phyloP scores from a whole-genome alignment of 495 filamentous ascomycete species.

The Aspergillus bertholletiae region DNA sequence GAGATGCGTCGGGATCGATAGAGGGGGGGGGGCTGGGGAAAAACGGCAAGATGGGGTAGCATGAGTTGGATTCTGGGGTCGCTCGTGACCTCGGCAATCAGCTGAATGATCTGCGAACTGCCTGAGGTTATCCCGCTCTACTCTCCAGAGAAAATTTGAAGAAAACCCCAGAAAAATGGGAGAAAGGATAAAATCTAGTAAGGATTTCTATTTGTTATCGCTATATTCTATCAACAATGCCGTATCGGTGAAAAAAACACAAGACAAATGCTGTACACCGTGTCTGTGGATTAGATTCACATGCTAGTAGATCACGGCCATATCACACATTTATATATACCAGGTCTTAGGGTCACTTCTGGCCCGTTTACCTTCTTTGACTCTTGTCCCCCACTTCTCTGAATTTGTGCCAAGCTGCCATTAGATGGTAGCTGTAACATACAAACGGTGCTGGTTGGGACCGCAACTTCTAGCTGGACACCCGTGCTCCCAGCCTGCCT shows the following conservation, averaged over 20 bases:
- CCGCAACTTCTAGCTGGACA: not conserved
- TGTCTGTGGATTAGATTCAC: too few species aligned
- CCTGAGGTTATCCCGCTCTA: too few species aligned
- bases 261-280: too few species aligned
- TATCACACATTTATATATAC: not conserved
- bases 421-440: not conserved
- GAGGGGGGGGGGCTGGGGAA: not conserved
- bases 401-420: not conserved
- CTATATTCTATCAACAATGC: too few species aligned
- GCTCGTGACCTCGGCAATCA: slow-evolving; percentile 25
- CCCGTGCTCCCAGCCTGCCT: not conserved
- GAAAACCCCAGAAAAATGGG: too few species aligned
- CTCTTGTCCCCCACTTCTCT: not conserved
- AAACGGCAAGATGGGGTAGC: slow-evolving; percentile 1
- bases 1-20: not conserved
- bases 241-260: not conserved
- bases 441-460: not conserved
- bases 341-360: not conserved
- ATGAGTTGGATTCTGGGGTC: not conserved
- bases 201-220: too few species aligned
- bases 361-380: not conserved
- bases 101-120: not conserved
- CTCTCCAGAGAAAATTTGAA: too few species aligned
- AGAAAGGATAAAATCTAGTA: too few species aligned
- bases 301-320: too few species aligned